Conservation (phyloP, 768 basidiomycete species). For the Tylopilus vinaceipallidus region DNA sequence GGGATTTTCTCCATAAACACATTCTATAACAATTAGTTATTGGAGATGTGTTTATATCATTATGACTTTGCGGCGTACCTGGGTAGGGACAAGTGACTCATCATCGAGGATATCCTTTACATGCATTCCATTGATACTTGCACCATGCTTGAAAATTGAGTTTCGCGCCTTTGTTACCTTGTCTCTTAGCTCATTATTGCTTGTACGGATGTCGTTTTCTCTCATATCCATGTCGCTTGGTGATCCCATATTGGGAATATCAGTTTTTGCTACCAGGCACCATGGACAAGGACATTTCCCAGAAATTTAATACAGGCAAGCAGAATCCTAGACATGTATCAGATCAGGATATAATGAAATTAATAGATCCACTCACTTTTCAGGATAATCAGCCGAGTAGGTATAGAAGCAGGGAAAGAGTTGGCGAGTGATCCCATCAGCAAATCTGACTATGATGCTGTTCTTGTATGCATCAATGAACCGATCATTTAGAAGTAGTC, state of each 20-base stretch:
- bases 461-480: neutral
- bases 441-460: neutral
- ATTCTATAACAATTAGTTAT: neutral
- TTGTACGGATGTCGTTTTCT: neutral
- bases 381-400: constrained; percentile 3
- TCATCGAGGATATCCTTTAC: neutral
- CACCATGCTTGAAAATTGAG: neutral
- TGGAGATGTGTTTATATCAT: neutral
- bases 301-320: constrained; percentile 1
- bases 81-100: neutral
- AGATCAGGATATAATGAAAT: neutral
- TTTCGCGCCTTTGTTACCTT: neutral
- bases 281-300: constrained; percentile 1
- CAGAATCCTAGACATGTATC: neutral
- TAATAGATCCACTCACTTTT: neutral
- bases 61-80: neutral
- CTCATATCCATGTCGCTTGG: neutral
- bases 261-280: neutral
- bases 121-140: neutral
- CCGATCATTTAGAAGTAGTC: neutral
- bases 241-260: neutral
- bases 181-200: neutral
- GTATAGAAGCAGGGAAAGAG: neutral
- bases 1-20: neutral
- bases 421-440: neutral